Conservation (phyloP, 306 rosid genomes). For the Neltuma alba region DNA sequence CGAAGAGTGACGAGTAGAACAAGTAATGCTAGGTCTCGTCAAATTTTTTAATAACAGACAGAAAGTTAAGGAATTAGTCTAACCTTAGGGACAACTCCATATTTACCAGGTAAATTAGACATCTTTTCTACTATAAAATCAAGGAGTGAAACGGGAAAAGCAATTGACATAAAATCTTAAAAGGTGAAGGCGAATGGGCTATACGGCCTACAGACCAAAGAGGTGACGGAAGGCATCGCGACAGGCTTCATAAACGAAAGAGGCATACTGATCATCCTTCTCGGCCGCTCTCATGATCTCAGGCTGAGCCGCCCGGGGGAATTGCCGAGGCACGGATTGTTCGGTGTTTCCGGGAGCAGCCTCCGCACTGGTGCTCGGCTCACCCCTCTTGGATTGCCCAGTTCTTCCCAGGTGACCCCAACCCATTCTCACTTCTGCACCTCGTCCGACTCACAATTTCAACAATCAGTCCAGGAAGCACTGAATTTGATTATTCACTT, state of each 20-base stretch:
- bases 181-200: not conserved
- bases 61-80: not conserved
- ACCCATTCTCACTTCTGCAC: slow-evolving; percentile 34
- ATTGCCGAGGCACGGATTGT: slow-evolving; percentile 47
- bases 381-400: slow-evolving; percentile 38
- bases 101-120: not conserved
- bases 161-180: not conserved
- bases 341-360: slow-evolving; percentile 45
- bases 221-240: slow-evolving; percentile 98
- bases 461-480: not conserved
- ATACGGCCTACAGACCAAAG: slow-evolving; percentile 54
- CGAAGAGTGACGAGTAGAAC: not conserved
- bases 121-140: not conserved
- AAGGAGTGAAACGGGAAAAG: not conserved
- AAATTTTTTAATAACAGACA: not conserved
- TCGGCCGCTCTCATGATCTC: slow-evolving; percentile 98
- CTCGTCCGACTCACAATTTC: not conserved
- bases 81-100: not conserved
- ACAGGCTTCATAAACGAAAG: slow-evolving; percentile 90
- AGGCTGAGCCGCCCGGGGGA: slow-evolving; percentile 89
- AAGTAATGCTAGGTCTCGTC: not conserved
- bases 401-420: slow-evolving; percentile 49
- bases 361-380: slow-evolving; percentile 38
- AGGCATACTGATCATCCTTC: slow-evolving; percentile 96
- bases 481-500: not conserved